These are phyloP conservation scores for Pyrus betulifolia DNA, from an alignment of 306 rosid genomes.

Conservation along the genomic window DNA sequence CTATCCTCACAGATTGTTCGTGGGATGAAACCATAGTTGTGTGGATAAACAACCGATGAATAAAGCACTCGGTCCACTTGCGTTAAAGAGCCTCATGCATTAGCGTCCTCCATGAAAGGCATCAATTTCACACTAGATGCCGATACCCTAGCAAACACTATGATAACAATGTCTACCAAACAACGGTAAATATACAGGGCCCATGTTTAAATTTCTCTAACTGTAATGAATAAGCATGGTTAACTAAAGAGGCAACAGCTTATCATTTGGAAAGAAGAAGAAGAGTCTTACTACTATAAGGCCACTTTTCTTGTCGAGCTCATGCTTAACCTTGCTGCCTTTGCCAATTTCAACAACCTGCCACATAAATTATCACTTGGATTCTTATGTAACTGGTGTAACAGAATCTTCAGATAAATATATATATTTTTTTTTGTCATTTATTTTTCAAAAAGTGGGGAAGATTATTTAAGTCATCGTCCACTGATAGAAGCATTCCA, in stretches of 20 bases:
- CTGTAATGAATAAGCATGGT: not conserved
- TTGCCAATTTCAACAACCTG: slow-evolving; percentile 92
- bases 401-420: not conserved
- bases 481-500: not conserved
- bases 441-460: not conserved
- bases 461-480: not conserved
- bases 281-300: slow-evolving; percentile 68
- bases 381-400: not conserved
- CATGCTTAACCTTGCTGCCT: slow-evolving; percentile 96
- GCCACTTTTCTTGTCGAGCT: slow-evolving; percentile 85
- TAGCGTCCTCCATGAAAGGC: slow-evolving; percentile 18
- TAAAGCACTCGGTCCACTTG: slow-evolving; percentile 95
- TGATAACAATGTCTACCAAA: not conserved
- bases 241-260: not conserved
- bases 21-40: slow-evolving; percentile 96
- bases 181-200: not conserved
- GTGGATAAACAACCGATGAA: slow-evolving; percentile 97
- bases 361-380: slow-evolving; percentile 24
- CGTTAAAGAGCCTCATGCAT: slow-evolving; percentile 15
- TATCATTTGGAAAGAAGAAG: not conserved
- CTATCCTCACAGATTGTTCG: slow-evolving; percentile 94
- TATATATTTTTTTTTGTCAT: not conserved
- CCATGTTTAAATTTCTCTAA: not conserved
- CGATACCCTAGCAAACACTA: not conserved
- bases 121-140: not conserved